Base-by-base conservation (phyloP, 495 filamentous ascomycete species). In the Neurospora sp. region DNA sequence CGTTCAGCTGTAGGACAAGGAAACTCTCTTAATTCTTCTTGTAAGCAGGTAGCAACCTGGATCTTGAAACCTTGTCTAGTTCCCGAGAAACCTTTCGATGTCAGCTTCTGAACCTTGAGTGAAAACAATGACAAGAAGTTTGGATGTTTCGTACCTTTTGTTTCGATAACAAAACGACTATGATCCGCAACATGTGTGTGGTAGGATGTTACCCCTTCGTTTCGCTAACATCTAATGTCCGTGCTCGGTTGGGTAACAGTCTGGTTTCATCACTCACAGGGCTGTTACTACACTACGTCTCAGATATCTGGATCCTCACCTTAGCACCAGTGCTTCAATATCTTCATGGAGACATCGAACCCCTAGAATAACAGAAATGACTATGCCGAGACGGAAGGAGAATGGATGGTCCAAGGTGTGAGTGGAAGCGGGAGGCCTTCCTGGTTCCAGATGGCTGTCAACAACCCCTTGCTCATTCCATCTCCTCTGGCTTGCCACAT, bases 321-420 rank as follows among this genome's bases (percentile, higher is more conserved):
- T 65, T 65, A 14, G 27, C 27, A 35, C 53, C 27, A 35, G 53
- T 65, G 48, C 22, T 18, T 35, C 53, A 37, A 65, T 0, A 16
- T 7, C 14, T 31, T 35, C 53, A 37, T 6, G 53, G 31, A 59
- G 48, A 18, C 53, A 65, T 35, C 5, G 14, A 31, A 18, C 53
- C 18, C 53, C 27, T 16, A 65, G 27, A 12, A 18, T 37, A 37
- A 35, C 9, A 9, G 31, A 65, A 37, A 31, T 9, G 53, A 65
- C 72, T 39, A 70, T 38, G 41, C 73, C 70, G 72, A 72, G 73
- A 59, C 76, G 73, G 71, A 77, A 71, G 69, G 72, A 73, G 74
- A 65, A 76, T 74, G 77, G 76, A 73, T 75, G 76, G 75, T 70
- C 72, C 35, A 70, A 72, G 69, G 69, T 59, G 53, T 41, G 68